Conservation (phyloP, 1,284 basidiomycete genomes). For the Irpex sp. region DNA sequence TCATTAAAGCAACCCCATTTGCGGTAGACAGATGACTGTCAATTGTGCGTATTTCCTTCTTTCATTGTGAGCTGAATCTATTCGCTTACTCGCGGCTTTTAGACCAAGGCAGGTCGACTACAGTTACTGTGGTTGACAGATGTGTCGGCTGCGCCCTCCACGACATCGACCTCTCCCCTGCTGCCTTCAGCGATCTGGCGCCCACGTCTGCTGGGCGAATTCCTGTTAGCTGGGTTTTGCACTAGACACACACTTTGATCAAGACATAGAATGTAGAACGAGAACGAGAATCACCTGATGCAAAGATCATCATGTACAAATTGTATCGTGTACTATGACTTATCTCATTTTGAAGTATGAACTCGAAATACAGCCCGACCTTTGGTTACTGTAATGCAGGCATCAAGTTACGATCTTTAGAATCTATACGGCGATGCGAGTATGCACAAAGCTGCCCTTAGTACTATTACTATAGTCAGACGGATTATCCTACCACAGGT, state of each 20-base stretch:
- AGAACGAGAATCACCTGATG: no score
- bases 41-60: conserved; percentile 19
- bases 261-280: no score
- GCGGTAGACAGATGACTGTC: conserved; percentile 24
- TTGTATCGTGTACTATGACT: no score
- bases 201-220: neutral
- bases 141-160: neutral
- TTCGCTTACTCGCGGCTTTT: neutral
- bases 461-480: no score
- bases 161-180: conserved; percentile 1
- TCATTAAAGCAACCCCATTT: conserved; percentile 27
- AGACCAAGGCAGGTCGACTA: neutral
- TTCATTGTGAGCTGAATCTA: neutral
- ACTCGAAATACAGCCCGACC: no score
- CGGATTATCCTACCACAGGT: no score
- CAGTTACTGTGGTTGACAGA: neutral
- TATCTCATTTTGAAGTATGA: no score
- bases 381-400: no score
- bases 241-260: neutral
- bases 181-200: neutral
- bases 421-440: no score
- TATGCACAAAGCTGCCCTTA: no score
- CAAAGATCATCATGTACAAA: no score
- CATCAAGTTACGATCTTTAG: no score
- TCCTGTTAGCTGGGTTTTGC: neutral